Conservation (phyloP, 441 rosid genomes). For the Lepidium campestre region DNA sequence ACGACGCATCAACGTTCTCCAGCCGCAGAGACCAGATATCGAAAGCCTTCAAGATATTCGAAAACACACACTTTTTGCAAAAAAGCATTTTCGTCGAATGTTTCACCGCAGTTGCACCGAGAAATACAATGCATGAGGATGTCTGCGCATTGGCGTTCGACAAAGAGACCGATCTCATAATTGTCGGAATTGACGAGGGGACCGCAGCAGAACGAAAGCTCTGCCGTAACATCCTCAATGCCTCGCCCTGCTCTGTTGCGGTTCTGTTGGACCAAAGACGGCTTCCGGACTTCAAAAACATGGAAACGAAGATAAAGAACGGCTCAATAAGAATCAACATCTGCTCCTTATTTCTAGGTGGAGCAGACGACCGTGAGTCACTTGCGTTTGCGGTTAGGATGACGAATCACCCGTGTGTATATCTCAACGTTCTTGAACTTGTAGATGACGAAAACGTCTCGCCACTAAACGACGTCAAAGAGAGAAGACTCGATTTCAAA, state of each 20-base stretch:
- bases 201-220: background rate
- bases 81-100: constrained; percentile 14
- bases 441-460: background rate
- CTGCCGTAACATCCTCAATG: constrained; percentile 8
- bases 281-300: constrained; percentile 13
- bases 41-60: constrained; percentile 27
- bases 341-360: constrained; percentile 30
- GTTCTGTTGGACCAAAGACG: constrained; percentile 20
- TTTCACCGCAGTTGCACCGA: constrained; percentile 34
- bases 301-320: background rate
- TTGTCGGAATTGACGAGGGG: constrained; percentile 17
- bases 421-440: constrained; percentile 15
- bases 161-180: constrained; percentile 17
- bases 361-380: constrained; percentile 33
- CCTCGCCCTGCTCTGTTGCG: constrained; percentile 34
- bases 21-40: constrained; percentile 20
- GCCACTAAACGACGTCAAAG: constrained; percentile 19
- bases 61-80: background rate
- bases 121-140: constrained; percentile 33
- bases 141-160: constrained; percentile 33
- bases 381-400: constrained; percentile 22
- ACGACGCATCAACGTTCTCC: background rate
- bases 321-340: constrained; percentile 1
- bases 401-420: background rate
- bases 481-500: constrained; percentile 21